These are phyloP conservation scores for Tephrocybe sp. DNA, from an alignment of 768 basidiomycete species.

Conservation along the genomic window DNA sequence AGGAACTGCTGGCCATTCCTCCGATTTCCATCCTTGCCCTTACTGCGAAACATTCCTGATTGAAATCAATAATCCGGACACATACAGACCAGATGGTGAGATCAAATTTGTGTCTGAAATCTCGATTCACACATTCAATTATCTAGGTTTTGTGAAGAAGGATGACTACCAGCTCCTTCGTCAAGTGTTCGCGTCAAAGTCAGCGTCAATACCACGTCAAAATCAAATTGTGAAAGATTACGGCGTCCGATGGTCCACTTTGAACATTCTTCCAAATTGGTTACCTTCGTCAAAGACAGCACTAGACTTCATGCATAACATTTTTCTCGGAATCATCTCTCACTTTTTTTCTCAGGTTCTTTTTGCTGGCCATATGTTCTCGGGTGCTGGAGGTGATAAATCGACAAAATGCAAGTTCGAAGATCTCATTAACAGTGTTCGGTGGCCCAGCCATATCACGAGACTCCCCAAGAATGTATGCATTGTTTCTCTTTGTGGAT, in stretches of 20 bases:
- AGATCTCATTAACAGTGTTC: conserved; percentile 21
- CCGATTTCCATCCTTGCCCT: conserved; percentile 26
- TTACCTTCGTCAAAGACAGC: conserved; percentile 20
- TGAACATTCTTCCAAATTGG: conserved; percentile 29
- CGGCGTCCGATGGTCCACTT: conserved; percentile 21
- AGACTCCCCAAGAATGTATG: conserved; percentile 32
- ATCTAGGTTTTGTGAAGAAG: neutral
- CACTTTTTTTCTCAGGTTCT: conserved; percentile 23
- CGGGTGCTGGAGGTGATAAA: conserved; percentile 20
- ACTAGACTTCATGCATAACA: conserved; percentile 32
- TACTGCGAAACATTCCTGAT: conserved; percentile 24
- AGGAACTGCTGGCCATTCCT: conserved; percentile 24
- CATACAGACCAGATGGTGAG: conserved; percentile 9
- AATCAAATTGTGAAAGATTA: conserved; percentile 20
- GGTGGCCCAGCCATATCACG: conserved; percentile 30
- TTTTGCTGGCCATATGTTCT: conserved; percentile 24
- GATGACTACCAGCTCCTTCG: conserved; percentile 18
- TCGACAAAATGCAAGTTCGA: conserved; percentile 24
- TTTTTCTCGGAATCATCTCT: conserved; percentile 26
- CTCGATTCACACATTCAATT: neutral
- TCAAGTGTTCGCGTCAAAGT: conserved; percentile 12
- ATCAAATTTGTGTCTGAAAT: neutral
- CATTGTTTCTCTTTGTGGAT: conserved; percentile 4
- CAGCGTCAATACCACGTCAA: conserved; percentile 2
- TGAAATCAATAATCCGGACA: conserved; percentile 12